phyloP scores from a whole-genome alignment of 768 basidiomycete genomes.

The Dentipellis sp. region DNA sequence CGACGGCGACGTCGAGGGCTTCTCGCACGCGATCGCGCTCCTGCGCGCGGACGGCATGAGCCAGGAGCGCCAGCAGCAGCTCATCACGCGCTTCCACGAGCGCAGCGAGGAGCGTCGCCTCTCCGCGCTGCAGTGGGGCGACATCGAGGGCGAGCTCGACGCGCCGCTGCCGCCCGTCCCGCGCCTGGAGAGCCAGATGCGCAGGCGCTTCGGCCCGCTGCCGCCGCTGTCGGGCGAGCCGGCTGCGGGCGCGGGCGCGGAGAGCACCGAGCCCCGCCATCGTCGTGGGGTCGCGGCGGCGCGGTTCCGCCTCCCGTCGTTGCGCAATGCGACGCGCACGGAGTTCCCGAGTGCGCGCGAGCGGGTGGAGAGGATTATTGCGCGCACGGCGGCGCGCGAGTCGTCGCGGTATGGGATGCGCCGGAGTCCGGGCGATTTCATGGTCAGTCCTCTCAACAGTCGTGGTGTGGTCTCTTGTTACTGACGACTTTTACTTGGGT shows the following conservation, averaged over 20 bases:
- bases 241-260: neutral
- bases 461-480: neutral
- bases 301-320: neutral
- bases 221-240: neutral
- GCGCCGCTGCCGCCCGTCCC: slow-evolving; percentile 1
- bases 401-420: neutral
- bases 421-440: slow-evolving; percentile 30
- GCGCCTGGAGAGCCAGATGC: neutral
- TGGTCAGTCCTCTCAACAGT: slow-evolving; percentile 32
- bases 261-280: too few species aligned
- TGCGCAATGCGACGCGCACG: neutral
- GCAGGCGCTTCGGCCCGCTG: neutral
- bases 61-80: slow-evolving; percentile 22
- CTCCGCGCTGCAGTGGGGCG: slow-evolving; percentile 14
- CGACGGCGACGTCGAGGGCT: slow-evolving; percentile 17
- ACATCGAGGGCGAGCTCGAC: slow-evolving; percentile 7
- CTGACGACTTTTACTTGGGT: slow-evolving; percentile 4
- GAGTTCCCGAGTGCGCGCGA: neutral
- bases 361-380: neutral
- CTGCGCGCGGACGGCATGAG: slow-evolving; percentile 24
- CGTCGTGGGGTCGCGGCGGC: neutral
- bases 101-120: slow-evolving; percentile 4
- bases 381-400: neutral
- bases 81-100: slow-evolving; percentile 22
- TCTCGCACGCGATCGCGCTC: slow-evolving; percentile 23